Evolutionary conservation across 1,284 basidiomycete species (phyloP).

Genomic region (Sphaerobolus stellatus): DNA sequence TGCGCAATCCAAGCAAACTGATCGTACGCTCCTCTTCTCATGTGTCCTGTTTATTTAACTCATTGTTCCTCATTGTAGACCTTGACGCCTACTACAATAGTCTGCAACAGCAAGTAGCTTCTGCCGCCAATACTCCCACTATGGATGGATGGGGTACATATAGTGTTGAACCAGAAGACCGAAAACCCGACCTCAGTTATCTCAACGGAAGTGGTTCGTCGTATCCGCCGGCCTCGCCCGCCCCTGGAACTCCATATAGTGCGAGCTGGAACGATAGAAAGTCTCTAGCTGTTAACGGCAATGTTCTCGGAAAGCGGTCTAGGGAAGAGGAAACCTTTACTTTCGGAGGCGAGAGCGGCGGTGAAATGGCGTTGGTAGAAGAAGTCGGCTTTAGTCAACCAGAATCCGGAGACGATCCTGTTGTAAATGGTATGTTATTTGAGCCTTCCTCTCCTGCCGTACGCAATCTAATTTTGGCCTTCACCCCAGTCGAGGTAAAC

Average conservation of each 20-base stretch:
- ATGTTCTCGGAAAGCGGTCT: conserved; percentile 47
- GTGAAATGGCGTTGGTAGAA: conserved; percentile 18
- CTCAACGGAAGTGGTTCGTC: conserved; percentile 44
- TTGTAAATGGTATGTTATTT: conserved; percentile 57
- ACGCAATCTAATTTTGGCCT: not conserved
- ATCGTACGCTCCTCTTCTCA: conserved; percentile 57
- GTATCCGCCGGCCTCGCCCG: conserved; percentile 6
- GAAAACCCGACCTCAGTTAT: conserved; percentile 61
- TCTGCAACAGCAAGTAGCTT: conserved; percentile 50
- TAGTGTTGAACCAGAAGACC: conserved; percentile 65
- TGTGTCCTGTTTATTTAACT: too few species aligned
- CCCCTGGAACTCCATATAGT: conserved; percentile 2
- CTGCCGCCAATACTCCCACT: conserved; percentile 58
- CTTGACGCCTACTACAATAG: conserved; percentile 80
- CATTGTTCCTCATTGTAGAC: too few species aligned
- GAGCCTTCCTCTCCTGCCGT: conserved; percentile 5
- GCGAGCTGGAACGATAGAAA: conserved; percentile 4
- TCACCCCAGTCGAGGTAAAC: conserved; percentile 39
- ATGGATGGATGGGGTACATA: conserved; percentile 46
- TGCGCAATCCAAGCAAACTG: conserved; percentile 46
- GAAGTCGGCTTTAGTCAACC: conserved; percentile 10
- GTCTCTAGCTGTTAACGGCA: conserved; percentile 50
- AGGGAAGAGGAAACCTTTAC: conserved; percentile 16
- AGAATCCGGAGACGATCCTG: conserved; percentile 49
- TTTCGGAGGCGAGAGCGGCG: conserved; percentile 18